phyloP scores from a whole-genome alignment of 305 asterid species.

The Nicotiana rustica region DNA sequence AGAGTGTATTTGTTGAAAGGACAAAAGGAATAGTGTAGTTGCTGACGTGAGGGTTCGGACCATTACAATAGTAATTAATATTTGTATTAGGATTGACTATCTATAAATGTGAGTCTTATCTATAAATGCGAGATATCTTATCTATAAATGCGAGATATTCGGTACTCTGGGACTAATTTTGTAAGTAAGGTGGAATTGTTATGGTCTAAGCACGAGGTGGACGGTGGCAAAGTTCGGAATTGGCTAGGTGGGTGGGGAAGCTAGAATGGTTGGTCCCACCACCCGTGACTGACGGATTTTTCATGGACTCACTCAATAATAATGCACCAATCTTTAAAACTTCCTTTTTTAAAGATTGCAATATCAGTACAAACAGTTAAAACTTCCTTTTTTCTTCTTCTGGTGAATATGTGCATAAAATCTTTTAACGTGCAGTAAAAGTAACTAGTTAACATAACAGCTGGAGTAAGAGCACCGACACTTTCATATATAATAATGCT shows the following conservation, averaged over 20 bases:
- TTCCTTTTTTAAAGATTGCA: too few species aligned
- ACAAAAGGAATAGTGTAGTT: neutral
- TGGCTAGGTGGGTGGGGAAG: neutral
- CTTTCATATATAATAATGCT: constrained; percentile 24
- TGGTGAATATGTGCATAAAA: neutral
- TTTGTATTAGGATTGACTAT: too few species aligned
- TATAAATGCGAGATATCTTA: too few species aligned
- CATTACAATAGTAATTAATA: too few species aligned
- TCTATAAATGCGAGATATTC: too few species aligned
- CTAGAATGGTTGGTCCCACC: neutral
- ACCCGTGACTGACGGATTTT: neutral
- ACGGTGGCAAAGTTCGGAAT: neutral
- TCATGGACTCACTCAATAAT: neutral
- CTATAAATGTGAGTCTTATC: too few species aligned
- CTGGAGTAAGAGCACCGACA: constrained; percentile 43
- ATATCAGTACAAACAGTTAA: too few species aligned
- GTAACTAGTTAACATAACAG: neutral
- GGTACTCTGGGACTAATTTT: too few species aligned
- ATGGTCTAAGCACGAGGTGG: neutral
- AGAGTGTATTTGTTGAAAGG: too few species aligned
- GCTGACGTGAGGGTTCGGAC: neutral
- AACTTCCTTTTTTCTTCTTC: neutral
- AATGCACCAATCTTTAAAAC: constrained; percentile 1
- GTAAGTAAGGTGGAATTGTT: neutral
- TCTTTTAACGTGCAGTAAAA: constrained; percentile 6